phyloP scores from a whole-genome alignment of 192 early-diverging fungal genomes.

The Mortierella hygrophila region DNA sequence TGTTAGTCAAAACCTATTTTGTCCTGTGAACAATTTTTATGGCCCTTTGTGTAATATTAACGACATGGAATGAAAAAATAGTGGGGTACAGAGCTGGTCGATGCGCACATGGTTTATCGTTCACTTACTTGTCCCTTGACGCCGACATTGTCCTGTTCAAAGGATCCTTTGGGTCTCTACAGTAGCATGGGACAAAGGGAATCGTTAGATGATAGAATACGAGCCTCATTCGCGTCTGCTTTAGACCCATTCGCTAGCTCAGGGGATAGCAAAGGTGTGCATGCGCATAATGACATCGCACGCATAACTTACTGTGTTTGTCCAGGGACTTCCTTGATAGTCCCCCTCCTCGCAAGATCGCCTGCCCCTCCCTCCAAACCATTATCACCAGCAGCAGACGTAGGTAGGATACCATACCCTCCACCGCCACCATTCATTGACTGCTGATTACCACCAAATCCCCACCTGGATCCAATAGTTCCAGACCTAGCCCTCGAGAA shows the following conservation, averaged over 20 bases:
- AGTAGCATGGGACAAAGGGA: not conserved
- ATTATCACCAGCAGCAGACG: not conserved
- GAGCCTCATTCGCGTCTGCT: no score
- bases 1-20: not conserved
- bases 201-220: not conserved
- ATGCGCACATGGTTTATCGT: not conserved
- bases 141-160: constrained; percentile 31
- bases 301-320: constrained; percentile 33
- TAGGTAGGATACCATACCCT: constrained; percentile 11
- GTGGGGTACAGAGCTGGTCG: not conserved
- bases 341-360: constrained; percentile 10
- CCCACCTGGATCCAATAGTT: constrained; percentile 18
- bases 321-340: constrained; percentile 41
- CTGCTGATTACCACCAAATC: constrained; percentile 8
- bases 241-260: not conserved
- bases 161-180: constrained; percentile 47
- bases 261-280: not conserved
- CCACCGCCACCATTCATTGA: not conserved
- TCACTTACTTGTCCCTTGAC: constrained; percentile 27
- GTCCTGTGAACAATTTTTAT: not conserved
- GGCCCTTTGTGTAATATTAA: not conserved
- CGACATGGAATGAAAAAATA: not conserved
- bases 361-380: not conserved
- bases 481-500: not conserved
- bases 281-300: not conserved